A percentile compares a stretch with the other conserved stretches of the same genome.
These are phyloP conservation scores for Anastatica hierochuntica DNA, from an alignment of 345 rosid species.

Conservation along the genomic window DNA sequence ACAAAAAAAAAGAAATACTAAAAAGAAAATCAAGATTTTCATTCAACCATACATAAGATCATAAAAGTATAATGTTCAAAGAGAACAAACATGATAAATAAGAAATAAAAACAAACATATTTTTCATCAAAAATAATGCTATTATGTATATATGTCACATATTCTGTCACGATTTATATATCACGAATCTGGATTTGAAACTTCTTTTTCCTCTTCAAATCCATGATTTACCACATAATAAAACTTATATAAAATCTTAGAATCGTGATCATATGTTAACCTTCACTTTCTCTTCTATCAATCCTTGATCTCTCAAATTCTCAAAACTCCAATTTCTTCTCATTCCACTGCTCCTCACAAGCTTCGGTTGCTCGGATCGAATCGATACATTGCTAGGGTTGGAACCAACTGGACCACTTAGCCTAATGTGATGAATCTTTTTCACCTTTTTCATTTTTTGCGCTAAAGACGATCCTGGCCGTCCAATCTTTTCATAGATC, in stretches of 20 bases:
- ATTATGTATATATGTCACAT: constrained; percentile 2
- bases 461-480: constrained; percentile 18
- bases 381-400: neutral
- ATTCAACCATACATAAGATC: neutral
- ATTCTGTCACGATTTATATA: constrained; percentile 5
- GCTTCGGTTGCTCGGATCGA: constrained; percentile 32
- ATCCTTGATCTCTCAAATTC: constrained; percentile 27
- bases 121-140: neutral
- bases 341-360: constrained; percentile 69
- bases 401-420: constrained; percentile 22
- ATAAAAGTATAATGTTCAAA: neutral
- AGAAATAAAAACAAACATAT: neutral
- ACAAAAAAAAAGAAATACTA: neutral
- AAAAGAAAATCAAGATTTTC: neutral
- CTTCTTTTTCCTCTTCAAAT: neutral
- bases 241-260: constrained; percentile 5
- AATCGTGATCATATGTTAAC: neutral
- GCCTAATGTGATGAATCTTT: constrained; percentile 28
- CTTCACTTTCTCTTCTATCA: constrained; percentile 11
- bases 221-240: neutral
- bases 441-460: constrained; percentile 30
- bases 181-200: constrained; percentile 10
- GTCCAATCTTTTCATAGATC: constrained; percentile 16
- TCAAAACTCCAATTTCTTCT: constrained; percentile 94
- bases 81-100: neutral